Percentiles rank a stretch among this genome's conserved stretches.
Evolutionary conservation across 305 asterid species (phyloP).

Genomic region (Fraxinus albicans): DNA sequence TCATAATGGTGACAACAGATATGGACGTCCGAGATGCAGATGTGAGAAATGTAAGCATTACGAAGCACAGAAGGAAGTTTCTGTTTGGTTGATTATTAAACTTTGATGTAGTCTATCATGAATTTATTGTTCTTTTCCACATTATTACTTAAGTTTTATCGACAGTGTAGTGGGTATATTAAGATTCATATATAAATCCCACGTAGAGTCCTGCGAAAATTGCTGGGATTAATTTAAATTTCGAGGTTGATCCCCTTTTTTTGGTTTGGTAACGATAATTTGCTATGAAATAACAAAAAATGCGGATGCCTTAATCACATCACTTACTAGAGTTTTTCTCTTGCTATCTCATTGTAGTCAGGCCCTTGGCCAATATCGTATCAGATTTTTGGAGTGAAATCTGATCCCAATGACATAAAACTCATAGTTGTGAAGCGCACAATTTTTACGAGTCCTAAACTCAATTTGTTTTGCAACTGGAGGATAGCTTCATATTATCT

Average conservation of each 20-base stretch:
- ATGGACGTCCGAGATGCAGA: conserved; percentile 93
- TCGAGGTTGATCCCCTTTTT: neutral
- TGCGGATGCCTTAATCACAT: neutral
- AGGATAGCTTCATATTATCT: no score
- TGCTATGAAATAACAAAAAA: neutral
- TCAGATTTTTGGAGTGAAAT: neutral
- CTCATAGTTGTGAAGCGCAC: neutral
- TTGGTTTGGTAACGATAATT: neutral
- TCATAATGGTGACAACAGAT: conserved; percentile 86
- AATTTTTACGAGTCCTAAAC: neutral
- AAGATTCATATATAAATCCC: neutral
- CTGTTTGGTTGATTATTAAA: no score
- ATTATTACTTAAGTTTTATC: neutral
- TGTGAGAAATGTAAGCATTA: conserved; percentile 76
- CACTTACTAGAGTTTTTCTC: neutral
- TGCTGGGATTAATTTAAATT: neutral
- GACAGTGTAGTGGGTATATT: neutral
- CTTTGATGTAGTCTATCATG: neutral
- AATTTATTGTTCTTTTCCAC: neutral
- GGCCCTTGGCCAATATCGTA: neutral
- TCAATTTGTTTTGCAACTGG: no score
- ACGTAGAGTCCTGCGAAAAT: neutral
- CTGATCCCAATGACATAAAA: no score
- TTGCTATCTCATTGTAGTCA: neutral
- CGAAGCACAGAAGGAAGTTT: neutral